Evolutionary conservation across 1,139 yeast genomes (phyloP).

Genomic region (Geotrichum aggregatum): DNA sequence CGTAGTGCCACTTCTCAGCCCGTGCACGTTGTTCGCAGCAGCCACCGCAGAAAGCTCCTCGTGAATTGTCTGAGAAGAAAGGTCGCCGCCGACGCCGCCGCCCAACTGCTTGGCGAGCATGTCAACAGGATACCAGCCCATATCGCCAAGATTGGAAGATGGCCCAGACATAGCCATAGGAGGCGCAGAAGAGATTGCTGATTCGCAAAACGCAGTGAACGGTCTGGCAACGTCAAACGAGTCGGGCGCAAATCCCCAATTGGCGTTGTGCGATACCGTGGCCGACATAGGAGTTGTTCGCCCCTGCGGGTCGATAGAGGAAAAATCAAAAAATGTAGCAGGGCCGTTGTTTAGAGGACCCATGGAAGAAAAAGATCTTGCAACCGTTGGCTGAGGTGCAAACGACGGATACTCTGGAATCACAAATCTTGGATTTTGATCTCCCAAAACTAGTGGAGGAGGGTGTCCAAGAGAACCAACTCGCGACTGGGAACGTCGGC

Average conservation of each 20-base stretch:
- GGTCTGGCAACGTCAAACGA: slow-evolving; percentile 17
- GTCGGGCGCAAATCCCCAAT: slow-evolving; percentile 7
- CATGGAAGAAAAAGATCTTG: slow-evolving; percentile 1
- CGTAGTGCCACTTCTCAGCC: slow-evolving; percentile 1
- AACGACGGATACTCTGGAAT: not conserved
- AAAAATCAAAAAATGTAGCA: not conserved
- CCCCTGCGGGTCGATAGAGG: slow-evolving; percentile 2
- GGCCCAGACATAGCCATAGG: not conserved
- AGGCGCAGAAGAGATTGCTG: not conserved
- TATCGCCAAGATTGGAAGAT: not conserved
- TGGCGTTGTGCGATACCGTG: slow-evolving; percentile 1
- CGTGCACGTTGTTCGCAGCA: slow-evolving; percentile 1
- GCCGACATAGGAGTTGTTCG: slow-evolving; percentile 13
- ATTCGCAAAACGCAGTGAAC: slow-evolving; percentile 20
- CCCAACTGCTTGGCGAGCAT: slow-evolving; percentile 4
- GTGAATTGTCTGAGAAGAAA: not conserved
- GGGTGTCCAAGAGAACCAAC: slow-evolving; percentile 3
- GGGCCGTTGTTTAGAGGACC: not conserved
- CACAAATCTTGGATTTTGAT: not conserved
- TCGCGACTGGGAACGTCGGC: slow-evolving; percentile 16
- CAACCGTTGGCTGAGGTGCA: not conserved
- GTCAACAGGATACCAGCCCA: slow-evolving; percentile 17
- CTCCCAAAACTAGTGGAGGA: slow-evolving; percentile 1
- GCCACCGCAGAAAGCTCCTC: slow-evolving; percentile 9
- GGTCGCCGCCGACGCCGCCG: not conserved